These are phyloP conservation scores for Chaetomium tenue DNA, from an alignment of 495 filamentous ascomycete species.

Conservation along the genomic window DNA sequence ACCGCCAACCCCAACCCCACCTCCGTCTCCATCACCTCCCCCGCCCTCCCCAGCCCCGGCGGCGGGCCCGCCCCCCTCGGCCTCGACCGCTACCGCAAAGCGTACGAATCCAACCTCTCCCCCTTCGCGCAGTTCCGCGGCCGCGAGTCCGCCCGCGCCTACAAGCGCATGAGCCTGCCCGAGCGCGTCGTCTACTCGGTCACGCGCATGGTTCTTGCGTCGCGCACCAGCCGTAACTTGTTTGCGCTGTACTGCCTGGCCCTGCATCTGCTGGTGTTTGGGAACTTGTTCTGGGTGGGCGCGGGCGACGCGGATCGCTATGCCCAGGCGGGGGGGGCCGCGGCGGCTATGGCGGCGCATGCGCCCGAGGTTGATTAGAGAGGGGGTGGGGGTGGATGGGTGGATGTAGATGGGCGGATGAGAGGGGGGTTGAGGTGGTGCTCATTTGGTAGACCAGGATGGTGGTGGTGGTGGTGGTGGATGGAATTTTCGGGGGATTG, in stretches of 20 bases:
- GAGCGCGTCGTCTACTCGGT: conserved; percentile 89
- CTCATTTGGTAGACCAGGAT: too few species aligned
- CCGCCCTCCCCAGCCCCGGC: conserved; percentile 25
- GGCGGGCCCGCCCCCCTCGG: conserved; percentile 54
- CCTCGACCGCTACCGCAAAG: conserved; percentile 83
- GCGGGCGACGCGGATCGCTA: conserved; percentile 45
- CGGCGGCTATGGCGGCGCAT: conserved; percentile 28
- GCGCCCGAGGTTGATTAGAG: conserved; percentile 12
- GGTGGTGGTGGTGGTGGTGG: too few species aligned
- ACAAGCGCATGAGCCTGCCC: conserved; percentile 88
- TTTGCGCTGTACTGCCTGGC: conserved; percentile 94
- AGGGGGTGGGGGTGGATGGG: not conserved
- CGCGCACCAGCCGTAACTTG: conserved; percentile 83
- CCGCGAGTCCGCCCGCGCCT: conserved; percentile 85
- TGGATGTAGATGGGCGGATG: conserved; percentile 7
- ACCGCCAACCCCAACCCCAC: conserved; percentile 74
- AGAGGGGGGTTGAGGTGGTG: too few species aligned
- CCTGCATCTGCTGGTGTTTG: conserved; percentile 87
- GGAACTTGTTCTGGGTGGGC: conserved; percentile 73
- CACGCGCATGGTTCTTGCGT: conserved; percentile 86
- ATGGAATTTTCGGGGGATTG: conserved; percentile 19
- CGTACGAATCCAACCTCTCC: conserved; percentile 92
- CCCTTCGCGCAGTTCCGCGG: conserved; percentile 95
- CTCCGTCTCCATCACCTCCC: conserved; percentile 51
- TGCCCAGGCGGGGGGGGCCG: conserved; percentile 23